Evolutionary conservation across 805 yeast species (phyloP).

Genomic region (Ogataea polymorpha): DNA sequence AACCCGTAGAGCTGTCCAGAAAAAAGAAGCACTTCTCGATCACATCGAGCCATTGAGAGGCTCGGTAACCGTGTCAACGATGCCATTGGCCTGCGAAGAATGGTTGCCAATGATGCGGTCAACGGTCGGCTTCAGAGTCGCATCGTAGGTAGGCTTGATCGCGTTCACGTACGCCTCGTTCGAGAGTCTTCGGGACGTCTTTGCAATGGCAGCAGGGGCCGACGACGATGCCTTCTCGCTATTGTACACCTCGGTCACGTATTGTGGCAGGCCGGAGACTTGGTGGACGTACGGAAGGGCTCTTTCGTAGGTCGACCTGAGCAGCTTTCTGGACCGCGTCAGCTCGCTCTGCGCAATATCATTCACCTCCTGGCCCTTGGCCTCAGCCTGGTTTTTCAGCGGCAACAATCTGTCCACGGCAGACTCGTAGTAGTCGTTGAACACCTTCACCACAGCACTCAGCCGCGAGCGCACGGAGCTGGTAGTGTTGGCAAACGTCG

Average conservation of each 20-base stretch:
- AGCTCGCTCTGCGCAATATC: slow-evolving; percentile 23
- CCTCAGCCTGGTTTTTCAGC: slow-evolving; percentile 13
- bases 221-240: slow-evolving; percentile 30
- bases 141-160: slow-evolving; percentile 31
- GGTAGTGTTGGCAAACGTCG: slow-evolving; percentile 12
- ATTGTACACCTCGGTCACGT: slow-evolving; percentile 31
- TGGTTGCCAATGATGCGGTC: slow-evolving; percentile 24
- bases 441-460: slow-evolving; percentile 28
- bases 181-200: slow-evolving; percentile 36
- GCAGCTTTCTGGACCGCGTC: slow-evolving; percentile 24
- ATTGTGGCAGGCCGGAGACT: slow-evolving; percentile 29
- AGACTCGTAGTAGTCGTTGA: slow-evolving; percentile 31
- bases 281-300: slow-evolving; percentile 27
- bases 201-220: slow-evolving; percentile 34
- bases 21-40: neutral
- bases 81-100: slow-evolving; percentile 14
- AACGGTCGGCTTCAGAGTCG: slow-evolving; percentile 26
- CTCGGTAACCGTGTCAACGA: slow-evolving; percentile 17
- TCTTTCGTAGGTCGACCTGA: slow-evolving; percentile 28
- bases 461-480: slow-evolving; percentile 12
- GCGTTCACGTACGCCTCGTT: slow-evolving; percentile 32
- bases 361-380: slow-evolving; percentile 7
- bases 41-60: slow-evolving; percentile 5
- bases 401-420: slow-evolving; percentile 30
- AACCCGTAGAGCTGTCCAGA: neutral